Evolutionary conservation across 495 filamentous ascomycete genomes (phyloP).

Genomic region (Hypoxylon lenormandii): DNA sequence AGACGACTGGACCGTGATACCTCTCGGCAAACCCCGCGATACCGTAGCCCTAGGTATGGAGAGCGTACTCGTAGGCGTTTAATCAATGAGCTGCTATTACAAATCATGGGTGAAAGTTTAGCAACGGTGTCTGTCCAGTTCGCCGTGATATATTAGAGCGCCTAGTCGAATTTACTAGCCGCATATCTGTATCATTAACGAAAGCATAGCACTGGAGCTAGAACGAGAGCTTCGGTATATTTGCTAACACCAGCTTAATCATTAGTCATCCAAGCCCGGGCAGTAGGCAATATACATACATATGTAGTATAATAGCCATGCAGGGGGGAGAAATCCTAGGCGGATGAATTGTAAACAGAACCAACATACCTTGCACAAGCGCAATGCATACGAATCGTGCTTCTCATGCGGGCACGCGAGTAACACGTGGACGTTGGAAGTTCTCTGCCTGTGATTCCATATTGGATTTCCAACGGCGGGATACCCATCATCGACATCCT

Average conservation of each 20-base stretch:
- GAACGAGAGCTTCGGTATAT: constrained; percentile 4
- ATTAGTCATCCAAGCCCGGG: background rate
- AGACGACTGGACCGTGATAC: constrained; percentile 25
- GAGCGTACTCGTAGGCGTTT: constrained; percentile 17
- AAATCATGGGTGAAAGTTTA: background rate
- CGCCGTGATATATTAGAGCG: constrained; percentile 1
- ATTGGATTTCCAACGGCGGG: background rate
- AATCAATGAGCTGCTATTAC: background rate
- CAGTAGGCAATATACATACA: background rate
- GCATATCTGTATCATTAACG: background rate
- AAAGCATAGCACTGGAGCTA: background rate
- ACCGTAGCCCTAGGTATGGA: constrained; percentile 12
- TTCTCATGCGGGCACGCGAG: constrained; percentile 13
- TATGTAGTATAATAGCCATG: background rate
- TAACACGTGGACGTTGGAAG: constrained; percentile 24
- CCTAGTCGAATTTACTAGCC: background rate
- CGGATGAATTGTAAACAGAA: constrained; percentile 17
- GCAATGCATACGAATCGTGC: constrained; percentile 2
- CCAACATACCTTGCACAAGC: constrained; percentile 16
- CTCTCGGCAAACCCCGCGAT: constrained; percentile 26
- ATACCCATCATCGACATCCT: background rate
- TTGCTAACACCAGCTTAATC: background rate
- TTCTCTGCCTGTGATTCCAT: background rate
- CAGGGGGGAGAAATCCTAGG: background rate
- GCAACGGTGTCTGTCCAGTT: background rate